Base-by-base conservation (phyloP, 2,329 filamentous ascomycete genomes). In the Hirsutella thompsonii region DNA sequence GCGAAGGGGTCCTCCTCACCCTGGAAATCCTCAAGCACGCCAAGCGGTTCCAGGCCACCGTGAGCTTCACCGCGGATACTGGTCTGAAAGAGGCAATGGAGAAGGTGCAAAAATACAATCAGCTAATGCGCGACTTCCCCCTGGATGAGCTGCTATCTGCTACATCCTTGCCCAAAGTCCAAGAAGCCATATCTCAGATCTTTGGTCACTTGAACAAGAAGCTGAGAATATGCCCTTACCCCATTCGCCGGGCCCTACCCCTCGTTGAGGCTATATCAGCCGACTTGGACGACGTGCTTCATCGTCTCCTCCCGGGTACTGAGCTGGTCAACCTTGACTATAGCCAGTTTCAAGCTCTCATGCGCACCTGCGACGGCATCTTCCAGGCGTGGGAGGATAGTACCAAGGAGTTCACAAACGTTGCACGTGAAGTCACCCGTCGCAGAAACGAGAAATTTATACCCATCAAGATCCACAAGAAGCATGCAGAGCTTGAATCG, bases 151-250 rank as follows among this genome's bases (percentile, higher is more conserved):
- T 99, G 21, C 74, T 95, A 16, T 94, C 92, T 14, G 89, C 92
- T 1, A 93, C 89, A 0, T 90, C 89, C 1, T 64, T 98, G 36
- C 70, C 80, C 52, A 95, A 94, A 62, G 79, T 94, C 3, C 80
- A 92, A 54, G 89, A 96, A 53, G 84, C 92, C 6, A 76, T 98
- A 47, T 76, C 81, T 36, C 76, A 89, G 53, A 94, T 98, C 47
- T 98, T 99, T 60, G 75, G 68, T 37, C 93, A 99, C 59, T 72
- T 98, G 59, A 98, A 95, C 70, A 95, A 94, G 70, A 98, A 98
- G 68, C 72, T 98, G 54, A 83, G 90, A 51, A 89, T 96, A 46
- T 95, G 87, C 55, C 88, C 89, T 2, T 99, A 99, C 56, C 92
- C 92, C 0, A 89, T 98, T 52, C 80, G 81, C 48, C 79, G 93